Evolutionary conservation across 2,329 filamentous ascomycete species (phyloP), one percentile per base, ranked within the genome.

Genomic region (Diaporthe citrichinensis): DNA sequence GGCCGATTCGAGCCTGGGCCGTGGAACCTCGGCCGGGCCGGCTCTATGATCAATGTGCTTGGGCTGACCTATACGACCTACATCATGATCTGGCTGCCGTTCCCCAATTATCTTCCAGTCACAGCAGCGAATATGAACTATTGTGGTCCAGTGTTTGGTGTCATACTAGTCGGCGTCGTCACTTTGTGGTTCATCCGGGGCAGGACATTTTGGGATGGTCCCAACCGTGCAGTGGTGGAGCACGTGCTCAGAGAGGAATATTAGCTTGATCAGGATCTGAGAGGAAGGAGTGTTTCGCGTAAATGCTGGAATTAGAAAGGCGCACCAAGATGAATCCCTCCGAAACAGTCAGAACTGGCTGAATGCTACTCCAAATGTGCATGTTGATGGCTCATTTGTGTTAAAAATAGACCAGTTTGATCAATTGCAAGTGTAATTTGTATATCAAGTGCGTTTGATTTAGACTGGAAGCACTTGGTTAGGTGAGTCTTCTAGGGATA

Each of bases 91-190:
- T 78, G 72, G 61, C 36, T 79, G 8, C 73, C 76, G 14, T 75
- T 79, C 23, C 78, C 78, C 3, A 74, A 72, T 1, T 59, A 68
- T 9, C 58, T 77, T 39, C 78, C 78, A 6, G 78, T 79, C 7
- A 77, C 76, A 3, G 57, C 75, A 1, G 62, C 76, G 28, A 79
- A 79, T 28, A 79, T 79, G 78, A 79, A 76, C 57, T 79, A 78
- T 12, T 67, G 62, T 6, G 74, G 67, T 3, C 71, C 73, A 6
- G 71, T 77, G n/a, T 73, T 74, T 41, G 68, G 69, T 12, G 36
- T n/a, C 3, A 72, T 77, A 1, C 5, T 77, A 15, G 15, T 71
- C 23, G 44, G 55, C 3, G 58, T 65, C 15, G 49, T 78, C 12
- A 41, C 23, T 5, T 39, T 72, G 25, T 78, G 77, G 77, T 69